These are phyloP conservation scores for Dendrobium catenatum DNA, from an alignment of 106 monocot genomes.

Conservation along the genomic window DNA sequence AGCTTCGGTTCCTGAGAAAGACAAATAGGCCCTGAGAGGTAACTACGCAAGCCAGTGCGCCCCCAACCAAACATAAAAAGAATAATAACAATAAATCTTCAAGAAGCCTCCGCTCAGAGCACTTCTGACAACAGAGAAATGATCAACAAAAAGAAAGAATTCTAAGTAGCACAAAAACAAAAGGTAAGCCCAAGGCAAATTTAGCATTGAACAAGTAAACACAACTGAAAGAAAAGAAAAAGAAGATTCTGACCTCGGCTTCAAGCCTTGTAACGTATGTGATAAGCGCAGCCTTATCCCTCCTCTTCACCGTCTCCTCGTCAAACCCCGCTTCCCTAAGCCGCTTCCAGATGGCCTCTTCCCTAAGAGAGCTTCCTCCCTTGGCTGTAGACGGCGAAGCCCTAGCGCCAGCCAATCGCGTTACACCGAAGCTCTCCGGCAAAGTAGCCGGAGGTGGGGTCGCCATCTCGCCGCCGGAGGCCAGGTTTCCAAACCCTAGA, in stretches of 20 bases:
- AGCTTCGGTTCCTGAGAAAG: not conserved
- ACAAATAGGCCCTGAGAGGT: not conserved
- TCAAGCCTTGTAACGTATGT: slow-evolving; percentile 78
- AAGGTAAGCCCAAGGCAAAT: not conserved
- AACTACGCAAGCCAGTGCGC: not conserved
- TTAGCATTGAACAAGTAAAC: not conserved
- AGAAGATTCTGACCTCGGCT: slow-evolving; percentile 40
- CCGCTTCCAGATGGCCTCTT: slow-evolving; percentile 80
- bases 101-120: not conserved
- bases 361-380: slow-evolving; percentile 11
- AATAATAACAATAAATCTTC: not conserved
- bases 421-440: not conserved
- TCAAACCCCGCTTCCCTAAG: slow-evolving; percentile 82
- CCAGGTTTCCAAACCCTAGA: slow-evolving; percentile 18
- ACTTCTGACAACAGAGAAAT: not conserved
- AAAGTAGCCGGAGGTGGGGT: slow-evolving; percentile 14
- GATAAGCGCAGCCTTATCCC: slow-evolving; percentile 83
- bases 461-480: slow-evolving; percentile 17
- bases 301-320: slow-evolving; percentile 64
- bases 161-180: not conserved
- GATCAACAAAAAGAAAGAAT: not conserved
- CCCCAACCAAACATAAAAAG: too few relatives aligned
- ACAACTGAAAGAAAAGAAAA: not conserved
- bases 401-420: not conserved
- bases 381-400: slow-evolving; percentile 12